A percentile compares a stretch with the other conserved stretches of the same genome.
Conservation (phyloP, 2,329 filamentous ascomycete species). For the Teratosphaeria pseudoeucalypti region DNA sequence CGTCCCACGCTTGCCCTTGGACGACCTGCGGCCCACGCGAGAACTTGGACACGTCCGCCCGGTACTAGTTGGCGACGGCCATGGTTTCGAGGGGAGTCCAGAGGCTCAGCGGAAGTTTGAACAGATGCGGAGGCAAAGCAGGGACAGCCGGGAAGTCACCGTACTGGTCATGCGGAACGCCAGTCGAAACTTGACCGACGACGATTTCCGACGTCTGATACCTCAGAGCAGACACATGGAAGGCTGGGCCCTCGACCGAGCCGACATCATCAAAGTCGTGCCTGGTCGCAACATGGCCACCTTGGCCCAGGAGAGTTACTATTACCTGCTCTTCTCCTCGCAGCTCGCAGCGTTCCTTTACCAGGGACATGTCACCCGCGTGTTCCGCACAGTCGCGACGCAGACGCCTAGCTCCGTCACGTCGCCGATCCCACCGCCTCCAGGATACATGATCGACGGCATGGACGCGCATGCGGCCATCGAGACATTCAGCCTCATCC, state of each 20-base stretch:
- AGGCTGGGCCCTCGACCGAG: constrained; percentile 46
- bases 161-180: constrained; percentile 50
- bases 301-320: constrained; percentile 52
- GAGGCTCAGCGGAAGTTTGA: neutral
- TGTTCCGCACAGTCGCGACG: constrained; percentile 39
- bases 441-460: constrained; percentile 34
- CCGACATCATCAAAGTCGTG: constrained; percentile 48
- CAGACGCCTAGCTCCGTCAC: constrained; percentile 33
- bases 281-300: constrained; percentile 55
- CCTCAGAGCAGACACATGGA: constrained; percentile 54
- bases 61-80: neutral
- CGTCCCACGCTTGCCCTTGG: constrained; percentile 25
- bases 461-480: constrained; percentile 36
- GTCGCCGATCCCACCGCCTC: constrained; percentile 34
- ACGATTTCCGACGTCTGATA: constrained; percentile 61
- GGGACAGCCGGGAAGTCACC: constrained; percentile 8
- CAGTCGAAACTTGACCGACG: constrained; percentile 49
- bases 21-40: neutral
- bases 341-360: constrained; percentile 52
- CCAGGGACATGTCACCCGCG: constrained; percentile 41
- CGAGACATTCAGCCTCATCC: constrained; percentile 41
- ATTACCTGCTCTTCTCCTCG: constrained; percentile 59
- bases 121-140: neutral
- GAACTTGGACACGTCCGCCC: neutral
- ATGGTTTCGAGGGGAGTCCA: neutral